Conservation (phyloP, 2,329 filamentous ascomycete species). For the Apiospora hydei region DNA sequence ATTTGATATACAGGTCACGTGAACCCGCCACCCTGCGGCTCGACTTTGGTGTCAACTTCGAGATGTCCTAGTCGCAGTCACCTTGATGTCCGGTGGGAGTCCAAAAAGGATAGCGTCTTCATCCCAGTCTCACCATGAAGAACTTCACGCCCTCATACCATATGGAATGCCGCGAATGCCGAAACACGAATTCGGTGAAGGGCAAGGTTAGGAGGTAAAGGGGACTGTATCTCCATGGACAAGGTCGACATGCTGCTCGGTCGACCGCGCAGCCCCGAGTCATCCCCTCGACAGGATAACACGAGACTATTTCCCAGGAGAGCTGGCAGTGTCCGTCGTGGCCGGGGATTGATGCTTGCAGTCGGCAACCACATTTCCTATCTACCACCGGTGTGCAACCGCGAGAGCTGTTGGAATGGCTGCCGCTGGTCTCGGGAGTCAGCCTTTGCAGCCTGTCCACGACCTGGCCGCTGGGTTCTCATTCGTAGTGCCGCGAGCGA, state of each 20-base stretch:
- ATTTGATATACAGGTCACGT: background rate
- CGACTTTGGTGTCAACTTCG: background rate
- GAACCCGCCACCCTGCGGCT: background rate
- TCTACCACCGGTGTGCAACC: background rate
- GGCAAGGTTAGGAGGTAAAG: background rate
- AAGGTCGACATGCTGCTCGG: background rate
- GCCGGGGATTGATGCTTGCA: background rate
- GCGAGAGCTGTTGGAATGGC: background rate
- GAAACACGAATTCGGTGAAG: background rate
- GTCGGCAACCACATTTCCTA: background rate
- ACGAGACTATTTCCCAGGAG: background rate
- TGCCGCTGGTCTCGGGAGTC: background rate
- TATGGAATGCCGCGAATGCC: background rate
- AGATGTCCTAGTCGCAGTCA: background rate
- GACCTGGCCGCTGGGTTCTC: background rate
- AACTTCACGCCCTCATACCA: background rate
- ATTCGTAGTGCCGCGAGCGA: background rate
- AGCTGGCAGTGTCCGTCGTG: background rate
- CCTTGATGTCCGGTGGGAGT: background rate
- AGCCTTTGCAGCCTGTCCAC: background rate
- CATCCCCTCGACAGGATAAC: background rate
- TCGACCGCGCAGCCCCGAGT: background rate
- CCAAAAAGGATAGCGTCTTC: background rate
- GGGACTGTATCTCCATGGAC: background rate
- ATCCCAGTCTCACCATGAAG: background rate